phyloP scores from a whole-genome alignment of 2,329 filamentous ascomycete species.

The Tolypocladium cylindrosporum region DNA sequence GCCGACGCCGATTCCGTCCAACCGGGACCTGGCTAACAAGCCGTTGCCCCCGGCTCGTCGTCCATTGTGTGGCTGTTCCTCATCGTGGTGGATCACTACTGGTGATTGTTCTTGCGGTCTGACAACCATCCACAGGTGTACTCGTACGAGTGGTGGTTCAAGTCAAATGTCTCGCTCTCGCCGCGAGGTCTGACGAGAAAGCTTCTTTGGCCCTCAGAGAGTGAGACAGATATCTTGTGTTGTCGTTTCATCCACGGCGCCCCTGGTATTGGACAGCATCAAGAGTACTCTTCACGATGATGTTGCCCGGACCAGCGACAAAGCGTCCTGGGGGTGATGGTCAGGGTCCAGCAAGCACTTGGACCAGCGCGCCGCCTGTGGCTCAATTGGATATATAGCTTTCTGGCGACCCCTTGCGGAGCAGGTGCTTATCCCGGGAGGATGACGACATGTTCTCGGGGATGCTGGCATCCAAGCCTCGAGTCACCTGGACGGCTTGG shows the following conservation, averaged over 20 bases:
- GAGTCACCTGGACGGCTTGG: background rate
- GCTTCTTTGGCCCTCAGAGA: background rate
- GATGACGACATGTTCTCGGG: background rate
- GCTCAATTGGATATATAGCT: background rate
- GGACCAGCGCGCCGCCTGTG: background rate
- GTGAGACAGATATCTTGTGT: background rate
- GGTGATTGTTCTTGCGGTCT: background rate
- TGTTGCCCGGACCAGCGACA: no score
- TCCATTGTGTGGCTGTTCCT: no score
- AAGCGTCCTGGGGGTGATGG: background rate
- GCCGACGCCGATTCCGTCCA: no score
- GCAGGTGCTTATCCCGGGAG: background rate
- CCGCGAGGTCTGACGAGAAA: background rate
- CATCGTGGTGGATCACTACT: no score
- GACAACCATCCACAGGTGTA: background rate
- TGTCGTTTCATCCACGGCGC: background rate
- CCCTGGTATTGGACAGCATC: background rate
- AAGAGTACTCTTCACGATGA: no score
- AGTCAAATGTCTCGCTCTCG: background rate
- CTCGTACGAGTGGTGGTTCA: background rate
- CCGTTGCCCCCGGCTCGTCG: no score
- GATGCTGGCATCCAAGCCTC: background rate
- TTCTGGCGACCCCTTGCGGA: background rate
- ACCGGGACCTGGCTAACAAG: no score
- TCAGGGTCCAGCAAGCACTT: background rate